Base-by-base conservation (phyloP, 176 grass and related monocot genomes). In the Musa schizocarpa region DNA sequence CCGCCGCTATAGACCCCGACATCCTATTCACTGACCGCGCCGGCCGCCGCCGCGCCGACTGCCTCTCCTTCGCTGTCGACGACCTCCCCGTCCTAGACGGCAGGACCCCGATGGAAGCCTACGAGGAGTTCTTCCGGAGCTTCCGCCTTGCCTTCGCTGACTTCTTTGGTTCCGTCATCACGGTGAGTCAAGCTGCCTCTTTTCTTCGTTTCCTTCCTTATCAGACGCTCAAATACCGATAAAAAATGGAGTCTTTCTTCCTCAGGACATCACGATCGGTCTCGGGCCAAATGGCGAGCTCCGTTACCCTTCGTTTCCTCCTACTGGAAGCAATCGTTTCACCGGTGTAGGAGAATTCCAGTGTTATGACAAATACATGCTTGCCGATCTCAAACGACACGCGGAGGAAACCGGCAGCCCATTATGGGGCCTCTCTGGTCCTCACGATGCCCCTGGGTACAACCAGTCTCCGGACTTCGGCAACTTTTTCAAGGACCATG, bases 351-450 rank as follows among this genome's bases (percentile, higher is more conserved):
- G 94, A 0, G 90, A 97, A 75, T 97, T 97, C 80, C 87, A 93
- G 34, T 97, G 94, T 77, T 93, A 93, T 79, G 90, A 97, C 68
- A 97, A 91, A 72, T 87, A 97, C 94, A 90, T 88, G 86, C 77
- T 87, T 0, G 67, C 78, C 1, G 73, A 76, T 74, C 90, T 97
- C 7, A 68, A 72, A 58, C 56, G 20, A 73, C 68, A 86, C 54
- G 85, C 84, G 0, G 72, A 79, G 76, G 80, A 75, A 25, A 2
- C 81, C 1, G 84, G 90, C 6, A 53, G 82, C 3, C 67, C 84
- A 5, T 74, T 93, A 50, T 97, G 94, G 94, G 94, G 94, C 0
- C 69, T 87, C 63, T 52, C 74, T 2, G 86, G 83, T 0, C 94
- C 90, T 11, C 94, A 97, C 70, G 86, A 97, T 71, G 63, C 84